Conservation (phyloP, 768 basidiomycete genomes). For the Leccinum aurantiacum region DNA sequence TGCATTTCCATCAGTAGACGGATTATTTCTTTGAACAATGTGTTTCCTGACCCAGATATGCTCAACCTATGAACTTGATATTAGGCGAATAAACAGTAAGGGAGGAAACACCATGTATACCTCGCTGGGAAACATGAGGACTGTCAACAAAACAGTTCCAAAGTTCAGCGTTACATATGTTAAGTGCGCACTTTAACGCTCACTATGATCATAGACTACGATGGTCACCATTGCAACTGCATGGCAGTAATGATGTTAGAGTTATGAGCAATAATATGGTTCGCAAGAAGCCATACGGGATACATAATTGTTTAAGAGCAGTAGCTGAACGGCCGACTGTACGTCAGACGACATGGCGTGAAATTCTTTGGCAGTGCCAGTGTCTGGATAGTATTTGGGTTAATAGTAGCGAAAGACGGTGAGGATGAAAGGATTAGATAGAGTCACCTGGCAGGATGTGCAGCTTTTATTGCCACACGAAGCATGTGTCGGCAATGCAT, state of each 20-base stretch:
- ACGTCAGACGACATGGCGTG: background rate
- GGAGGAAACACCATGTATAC: background rate
- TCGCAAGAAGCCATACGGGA: background rate
- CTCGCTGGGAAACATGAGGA: background rate
- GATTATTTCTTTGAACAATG: background rate
- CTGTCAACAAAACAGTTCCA: background rate
- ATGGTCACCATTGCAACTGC: background rate
- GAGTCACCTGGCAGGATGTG: background rate
- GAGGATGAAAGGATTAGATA: background rate
- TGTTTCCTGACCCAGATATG: background rate
- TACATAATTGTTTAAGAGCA: background rate
- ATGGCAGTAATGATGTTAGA: background rate
- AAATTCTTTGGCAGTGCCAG: background rate
- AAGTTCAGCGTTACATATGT: background rate
- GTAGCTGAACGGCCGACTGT: background rate
- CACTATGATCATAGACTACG: background rate
- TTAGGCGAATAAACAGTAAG: background rate
- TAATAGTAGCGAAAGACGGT: background rate
- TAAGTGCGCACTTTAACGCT: background rate
- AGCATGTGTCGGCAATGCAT: background rate
- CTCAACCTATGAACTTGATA: background rate
- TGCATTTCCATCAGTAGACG: background rate
- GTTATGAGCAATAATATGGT: background rate
- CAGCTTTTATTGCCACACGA: background rate
- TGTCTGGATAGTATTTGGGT: background rate